phyloP scores from a whole-genome alignment of 805 yeast genomes.

The Millerago galiae region DNA sequence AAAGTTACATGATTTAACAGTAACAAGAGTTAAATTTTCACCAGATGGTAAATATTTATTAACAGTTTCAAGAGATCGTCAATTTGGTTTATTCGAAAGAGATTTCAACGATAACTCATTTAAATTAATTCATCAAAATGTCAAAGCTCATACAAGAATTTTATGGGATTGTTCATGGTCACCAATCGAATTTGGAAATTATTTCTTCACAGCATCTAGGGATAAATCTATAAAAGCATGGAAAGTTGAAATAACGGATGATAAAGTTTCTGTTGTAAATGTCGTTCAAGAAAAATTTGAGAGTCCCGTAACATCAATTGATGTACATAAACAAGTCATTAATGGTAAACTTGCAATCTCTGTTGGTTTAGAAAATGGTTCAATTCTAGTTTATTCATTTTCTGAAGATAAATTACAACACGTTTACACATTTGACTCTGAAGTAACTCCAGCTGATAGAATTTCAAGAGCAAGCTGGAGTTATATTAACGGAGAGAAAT shows the following conservation, averaged over 20 bases:
- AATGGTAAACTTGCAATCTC: conserved; percentile 37
- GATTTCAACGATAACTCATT: conserved; percentile 32
- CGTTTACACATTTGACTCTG: conserved; percentile 29
- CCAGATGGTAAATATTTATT: conserved; percentile 56
- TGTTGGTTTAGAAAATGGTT: conserved; percentile 70
- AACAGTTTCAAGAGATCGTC: conserved; percentile 87
- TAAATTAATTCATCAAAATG: conserved; percentile 33
- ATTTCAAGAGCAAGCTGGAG: conserved; percentile 60
- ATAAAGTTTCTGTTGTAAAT: conserved; percentile 25
- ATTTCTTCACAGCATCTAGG: conserved; percentile 81
- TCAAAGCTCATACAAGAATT: conserved; percentile 84
- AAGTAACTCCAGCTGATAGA: conserved; percentile 53
- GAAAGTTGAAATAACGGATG: conserved; percentile 33
- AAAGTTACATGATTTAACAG: conserved; percentile 73
- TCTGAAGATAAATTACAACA: conserved; percentile 24
- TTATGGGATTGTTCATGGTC: conserved; percentile 95
- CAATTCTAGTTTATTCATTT: conserved; percentile 39
- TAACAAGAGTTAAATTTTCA: conserved; percentile 77
- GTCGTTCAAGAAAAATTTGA: conserved; percentile 37
- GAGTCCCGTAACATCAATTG: conserved; percentile 64
- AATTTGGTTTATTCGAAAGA: conserved; percentile 67
- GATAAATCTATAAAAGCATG: conserved; percentile 77
- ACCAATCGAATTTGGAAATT: conserved; percentile 38
- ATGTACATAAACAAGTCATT: conserved; percentile 32
- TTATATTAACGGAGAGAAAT: conserved; percentile 15